Evolutionary conservation across 768 basidiomycete genomes (phyloP).

Genomic region (Peribolospora kevripleyi): DNA sequence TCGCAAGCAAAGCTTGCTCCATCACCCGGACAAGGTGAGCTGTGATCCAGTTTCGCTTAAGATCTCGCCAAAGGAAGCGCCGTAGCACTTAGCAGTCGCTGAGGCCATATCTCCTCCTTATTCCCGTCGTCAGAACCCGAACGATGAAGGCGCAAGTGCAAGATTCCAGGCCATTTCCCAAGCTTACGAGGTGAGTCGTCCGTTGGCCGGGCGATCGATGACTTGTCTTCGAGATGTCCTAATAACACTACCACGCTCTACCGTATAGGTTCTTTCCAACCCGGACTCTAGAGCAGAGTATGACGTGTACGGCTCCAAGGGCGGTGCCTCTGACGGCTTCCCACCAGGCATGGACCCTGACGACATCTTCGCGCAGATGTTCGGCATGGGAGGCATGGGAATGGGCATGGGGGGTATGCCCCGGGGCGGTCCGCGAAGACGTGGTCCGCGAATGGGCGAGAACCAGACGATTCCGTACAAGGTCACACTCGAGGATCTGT

Average conservation of each 20-base stretch:
- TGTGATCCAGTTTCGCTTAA: slow-evolving; percentile 20
- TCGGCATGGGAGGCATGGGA: not conserved
- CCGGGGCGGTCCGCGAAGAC: slow-evolving; percentile 19
- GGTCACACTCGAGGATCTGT: slow-evolving; percentile 75
- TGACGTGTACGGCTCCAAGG: slow-evolving; percentile 48
- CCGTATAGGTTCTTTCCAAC: slow-evolving; percentile 32
- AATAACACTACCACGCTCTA: too few species aligned
- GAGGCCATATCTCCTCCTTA: too few species aligned
- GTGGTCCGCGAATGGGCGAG: slow-evolving; percentile 33
- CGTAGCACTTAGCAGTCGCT: too few species aligned
- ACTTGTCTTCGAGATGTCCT: too few species aligned
- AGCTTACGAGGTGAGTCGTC: slow-evolving; percentile 32
- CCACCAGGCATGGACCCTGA: slow-evolving; percentile 32
- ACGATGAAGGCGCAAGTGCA: slow-evolving; percentile 5
- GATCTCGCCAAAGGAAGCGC: too few species aligned
- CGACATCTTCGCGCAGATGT: slow-evolving; percentile 34
- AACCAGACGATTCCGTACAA: slow-evolving; percentile 56
- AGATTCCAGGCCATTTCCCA: slow-evolving; percentile 12
- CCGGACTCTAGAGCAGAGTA: slow-evolving; percentile 42
- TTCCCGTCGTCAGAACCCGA: not conserved
- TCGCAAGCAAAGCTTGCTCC: slow-evolving; percentile 64
- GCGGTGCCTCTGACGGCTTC: slow-evolving; percentile 25
- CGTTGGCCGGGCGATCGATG: too few species aligned
- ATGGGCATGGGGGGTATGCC: slow-evolving; percentile 22
- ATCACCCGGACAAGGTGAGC: slow-evolving; percentile 32